Conservation (phyloP, 164 flowering plant genomes). For the Hamamelis virginiana region DNA sequence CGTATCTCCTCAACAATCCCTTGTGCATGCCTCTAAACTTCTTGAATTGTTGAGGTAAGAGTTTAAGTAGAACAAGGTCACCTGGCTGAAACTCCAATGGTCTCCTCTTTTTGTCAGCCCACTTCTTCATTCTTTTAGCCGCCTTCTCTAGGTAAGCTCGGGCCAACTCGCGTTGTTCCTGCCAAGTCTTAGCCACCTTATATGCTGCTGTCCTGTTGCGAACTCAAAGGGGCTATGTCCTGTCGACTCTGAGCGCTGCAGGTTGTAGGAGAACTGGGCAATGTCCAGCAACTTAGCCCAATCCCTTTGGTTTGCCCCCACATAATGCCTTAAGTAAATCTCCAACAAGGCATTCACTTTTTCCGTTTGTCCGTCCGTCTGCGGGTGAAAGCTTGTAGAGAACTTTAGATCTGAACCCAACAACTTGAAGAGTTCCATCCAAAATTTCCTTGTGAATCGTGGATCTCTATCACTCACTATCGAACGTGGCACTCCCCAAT, state of each 20-base stretch:
- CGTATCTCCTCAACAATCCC: not conserved
- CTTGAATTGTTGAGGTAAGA: not conserved
- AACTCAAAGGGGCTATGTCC: not conserved
- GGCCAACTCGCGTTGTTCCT: not conserved
- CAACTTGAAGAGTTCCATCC: not conserved
- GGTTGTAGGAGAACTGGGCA: not conserved
- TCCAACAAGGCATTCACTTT: not conserved
- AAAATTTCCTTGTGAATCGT: not conserved
- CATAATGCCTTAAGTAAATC: not conserved
- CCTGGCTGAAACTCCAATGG: not conserved
- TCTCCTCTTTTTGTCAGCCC: slow-evolving; percentile 1
- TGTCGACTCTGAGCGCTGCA: not conserved
- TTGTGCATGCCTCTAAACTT: not conserved
- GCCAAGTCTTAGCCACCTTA: not conserved
- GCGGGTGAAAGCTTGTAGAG: not conserved
- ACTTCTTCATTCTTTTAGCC: slow-evolving; percentile 8
- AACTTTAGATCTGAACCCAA: not conserved
- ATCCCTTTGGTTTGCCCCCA: slow-evolving; percentile 6
- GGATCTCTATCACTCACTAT: not conserved
- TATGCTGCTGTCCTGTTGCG: not conserved
- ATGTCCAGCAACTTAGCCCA: not conserved
- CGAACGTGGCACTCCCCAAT: not conserved
- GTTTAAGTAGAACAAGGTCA: slow-evolving; percentile 1
- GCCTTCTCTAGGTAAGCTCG: slow-evolving; percentile 1
- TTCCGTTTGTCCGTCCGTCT: not conserved